A percentile compares a stretch with the other conserved stretches of the same genome.
Conservation (phyloP, 768 basidiomycete genomes). For the Lactifluus volemus region DNA sequence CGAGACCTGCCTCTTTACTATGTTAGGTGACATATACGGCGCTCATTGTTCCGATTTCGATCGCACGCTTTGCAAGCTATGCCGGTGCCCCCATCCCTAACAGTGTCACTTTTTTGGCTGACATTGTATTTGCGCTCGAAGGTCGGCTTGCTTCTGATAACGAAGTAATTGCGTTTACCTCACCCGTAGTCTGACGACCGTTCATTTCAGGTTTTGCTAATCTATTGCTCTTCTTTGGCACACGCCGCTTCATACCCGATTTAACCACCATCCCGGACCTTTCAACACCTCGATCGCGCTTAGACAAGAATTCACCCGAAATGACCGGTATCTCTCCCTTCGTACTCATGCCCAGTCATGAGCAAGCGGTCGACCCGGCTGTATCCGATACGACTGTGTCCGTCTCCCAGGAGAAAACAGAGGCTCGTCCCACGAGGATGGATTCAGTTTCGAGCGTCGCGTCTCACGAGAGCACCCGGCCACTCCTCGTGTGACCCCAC, state of each 20-base stretch:
- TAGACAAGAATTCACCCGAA: conserved; percentile 21
- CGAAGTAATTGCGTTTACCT: too few species aligned
- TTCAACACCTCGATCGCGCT: conserved; percentile 22
- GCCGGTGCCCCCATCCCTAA: conserved; percentile 25
- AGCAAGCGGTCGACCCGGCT: not conserved
- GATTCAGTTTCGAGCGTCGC: not conserved
- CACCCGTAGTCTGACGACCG: not conserved
- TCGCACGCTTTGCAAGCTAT: conserved; percentile 27
- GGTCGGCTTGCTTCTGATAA: conserved; percentile 15
- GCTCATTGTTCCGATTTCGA: conserved; percentile 29
- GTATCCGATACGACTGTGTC: not conserved
- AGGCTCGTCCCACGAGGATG: not conserved
- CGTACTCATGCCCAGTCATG: conserved; percentile 13
- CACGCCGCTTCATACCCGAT: conserved; percentile 27
- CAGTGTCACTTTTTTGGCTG: conserved; percentile 27
- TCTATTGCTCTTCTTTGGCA: conserved; percentile 25
- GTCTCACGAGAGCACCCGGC: not conserved
- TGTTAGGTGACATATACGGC: conserved; percentile 26
- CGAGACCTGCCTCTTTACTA: not conserved
- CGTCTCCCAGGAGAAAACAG: not conserved
- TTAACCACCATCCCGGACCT: conserved; percentile 21
- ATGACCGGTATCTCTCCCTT: conserved; percentile 28
- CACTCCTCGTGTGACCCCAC: not conserved
- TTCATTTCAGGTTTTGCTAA: conserved; percentile 26
- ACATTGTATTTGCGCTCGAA: conserved; percentile 29